These are phyloP conservation scores for Endocladia muricata DNA, from an alignment of 31 red algal genomes.

Conservation along the genomic window DNA sequence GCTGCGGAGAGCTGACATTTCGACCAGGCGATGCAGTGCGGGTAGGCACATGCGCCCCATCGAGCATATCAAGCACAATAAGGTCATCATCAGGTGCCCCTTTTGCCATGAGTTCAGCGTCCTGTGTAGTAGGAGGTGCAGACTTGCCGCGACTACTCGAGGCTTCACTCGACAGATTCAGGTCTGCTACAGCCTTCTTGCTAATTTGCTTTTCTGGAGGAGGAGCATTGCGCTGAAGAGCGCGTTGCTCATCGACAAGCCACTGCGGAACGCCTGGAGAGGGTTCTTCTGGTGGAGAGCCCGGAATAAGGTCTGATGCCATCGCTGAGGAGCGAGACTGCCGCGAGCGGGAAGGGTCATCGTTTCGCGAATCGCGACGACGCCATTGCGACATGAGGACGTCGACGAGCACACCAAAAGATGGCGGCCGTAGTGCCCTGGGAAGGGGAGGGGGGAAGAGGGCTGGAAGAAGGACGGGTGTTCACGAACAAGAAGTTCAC, in stretches of 20 bases:
- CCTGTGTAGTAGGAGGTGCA: neutral
- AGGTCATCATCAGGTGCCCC: constrained; percentile 43
- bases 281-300: neutral
- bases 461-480: no score
- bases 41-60: constrained; percentile 48
- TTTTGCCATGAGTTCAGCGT: neutral
- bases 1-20: neutral
- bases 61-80: constrained; percentile 67
- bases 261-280: neutral
- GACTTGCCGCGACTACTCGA: neutral
- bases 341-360: no score
- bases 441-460: no score
- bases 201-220: no score
- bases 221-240: neutral
- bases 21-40: neutral
- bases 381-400: no score
- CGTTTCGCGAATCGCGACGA: no score
- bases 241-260: neutral
- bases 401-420: no score
- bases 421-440: no score
- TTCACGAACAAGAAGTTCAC: no score
- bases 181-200: no score
- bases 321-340: constrained; percentile 2
- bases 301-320: neutral
- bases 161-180: no score